phyloP scores from a whole-genome alignment of 106 monocot species.

The Apostasia ramifera region DNA sequence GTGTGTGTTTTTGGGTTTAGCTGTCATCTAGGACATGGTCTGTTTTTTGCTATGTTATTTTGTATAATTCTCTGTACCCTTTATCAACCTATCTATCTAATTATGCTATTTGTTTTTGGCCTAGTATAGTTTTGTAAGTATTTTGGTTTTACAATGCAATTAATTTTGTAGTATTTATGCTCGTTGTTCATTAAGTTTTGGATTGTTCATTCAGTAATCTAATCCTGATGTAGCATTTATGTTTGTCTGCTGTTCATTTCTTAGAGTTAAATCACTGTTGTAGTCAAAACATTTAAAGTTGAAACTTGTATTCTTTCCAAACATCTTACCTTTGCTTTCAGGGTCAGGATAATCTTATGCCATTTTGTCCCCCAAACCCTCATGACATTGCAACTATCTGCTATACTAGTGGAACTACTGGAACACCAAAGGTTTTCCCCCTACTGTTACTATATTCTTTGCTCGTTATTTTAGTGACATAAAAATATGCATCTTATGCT shows the following conservation, averaged over 20 bases:
- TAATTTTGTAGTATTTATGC: no score
- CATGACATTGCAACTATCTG: constrained; percentile 91
- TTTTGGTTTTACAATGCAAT: no score
- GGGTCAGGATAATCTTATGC: constrained; percentile 60
- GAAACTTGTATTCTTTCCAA: not conserved
- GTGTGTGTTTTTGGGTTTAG: no score
- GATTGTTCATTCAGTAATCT: no score
- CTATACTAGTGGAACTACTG: constrained; percentile 99
- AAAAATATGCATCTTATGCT: not conserved
- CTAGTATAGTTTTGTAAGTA: no score
- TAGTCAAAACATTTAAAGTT: not conserved
- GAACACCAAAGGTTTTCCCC: constrained; percentile 82
- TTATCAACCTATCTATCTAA: no score
- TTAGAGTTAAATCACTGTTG: not conserved
- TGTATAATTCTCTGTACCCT: no score
- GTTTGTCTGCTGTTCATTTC: not conserved
- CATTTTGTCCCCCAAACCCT: constrained; percentile 82
- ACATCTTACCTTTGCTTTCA: constrained; percentile 10
- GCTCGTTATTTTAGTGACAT: not conserved
- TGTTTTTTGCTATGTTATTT: no score
- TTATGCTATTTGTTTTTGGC: no score
- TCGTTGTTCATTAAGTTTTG: no score
- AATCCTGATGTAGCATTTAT: not conserved
- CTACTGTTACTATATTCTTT: not conserved
- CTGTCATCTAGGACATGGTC: no score